Evolutionary conservation across 2,329 filamentous ascomycete genomes (phyloP), one percentile per base, ranked within the genome.

Genomic region (Zopfia rhizophila): DNA sequence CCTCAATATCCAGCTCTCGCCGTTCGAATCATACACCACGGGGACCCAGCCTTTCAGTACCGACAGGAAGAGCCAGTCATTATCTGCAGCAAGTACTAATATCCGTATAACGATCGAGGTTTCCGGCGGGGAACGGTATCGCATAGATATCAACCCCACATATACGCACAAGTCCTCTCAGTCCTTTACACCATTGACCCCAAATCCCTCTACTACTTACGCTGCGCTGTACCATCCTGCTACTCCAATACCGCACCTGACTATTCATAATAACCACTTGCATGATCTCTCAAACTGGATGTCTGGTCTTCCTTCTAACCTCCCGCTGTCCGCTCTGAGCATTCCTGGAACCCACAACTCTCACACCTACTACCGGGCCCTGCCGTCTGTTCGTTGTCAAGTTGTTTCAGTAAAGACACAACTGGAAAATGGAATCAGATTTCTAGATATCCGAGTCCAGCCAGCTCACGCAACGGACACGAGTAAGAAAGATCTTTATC

Each of bases 341-440:
- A 94, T 97, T 53, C 94, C 94, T 0, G 94, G 94, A 54, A 97
- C 94, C 0, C 94, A 99, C 78, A 97, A 99, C 75, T 90, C 89
- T 13, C 90, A 94, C 5, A 95, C 92, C 7, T 88, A 84, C 74
- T 82, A 95, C 77, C 82, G 84, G 36, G 92, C 94, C 10, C 82
- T 97, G 4, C 94, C 94, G 1, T 96, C 91, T 1, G 94, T 97
- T 25, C 88, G 94, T 27, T 97, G 94, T 72, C 94, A 99, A 75
- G 87, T 89, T 23, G 90, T 92, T 13, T 79, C 83, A 50, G 81
- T 95, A 4, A 78, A 80, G 36, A 84, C 87, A 40, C 94, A 99
- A 73, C 84, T 99, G 19, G 79, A 86, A 45, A 93, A 96, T 68
- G 94, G 94, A 19, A 88, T 97, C 32, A 90, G 94, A 38, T 97